Evolutionary conservation across 129 eudicot genomes (phyloP).

Genomic region (Artemisia argyi): DNA sequence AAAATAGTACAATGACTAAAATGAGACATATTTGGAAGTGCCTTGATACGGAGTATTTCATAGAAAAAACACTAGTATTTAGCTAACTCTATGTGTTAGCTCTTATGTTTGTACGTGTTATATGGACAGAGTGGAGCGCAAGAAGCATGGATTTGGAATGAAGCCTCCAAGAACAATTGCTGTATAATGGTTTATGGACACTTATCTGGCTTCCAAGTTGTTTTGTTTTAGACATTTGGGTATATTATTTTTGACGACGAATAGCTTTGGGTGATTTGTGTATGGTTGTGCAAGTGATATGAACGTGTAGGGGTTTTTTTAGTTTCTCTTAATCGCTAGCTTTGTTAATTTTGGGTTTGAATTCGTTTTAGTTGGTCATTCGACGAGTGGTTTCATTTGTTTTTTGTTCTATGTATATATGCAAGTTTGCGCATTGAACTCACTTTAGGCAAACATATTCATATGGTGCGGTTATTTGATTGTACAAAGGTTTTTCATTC

Average conservation of each 20-base stretch:
- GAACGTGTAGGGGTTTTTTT: conserved; percentile 6
- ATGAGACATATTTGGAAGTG: neutral
- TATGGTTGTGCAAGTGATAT: conserved; percentile 13
- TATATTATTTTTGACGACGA: conserved; percentile 12
- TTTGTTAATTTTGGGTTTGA: conserved; percentile 18
- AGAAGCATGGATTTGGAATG: conserved; percentile 95
- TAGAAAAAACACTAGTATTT: no score
- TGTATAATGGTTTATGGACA: conserved; percentile 13
- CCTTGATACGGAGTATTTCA: no score
- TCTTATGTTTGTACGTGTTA: neutral
- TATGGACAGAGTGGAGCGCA: conserved; percentile 69
- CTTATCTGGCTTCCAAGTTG: neutral
- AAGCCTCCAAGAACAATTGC: conserved; percentile 50
- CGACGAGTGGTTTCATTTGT: neutral
- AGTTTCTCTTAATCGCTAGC: neutral
- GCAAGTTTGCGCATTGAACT: neutral
- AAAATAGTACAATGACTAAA: neutral
- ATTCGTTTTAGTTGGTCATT: conserved; percentile 6
- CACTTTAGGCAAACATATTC: neutral
- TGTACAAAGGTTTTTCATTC: no score
- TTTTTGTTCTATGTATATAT: neutral
- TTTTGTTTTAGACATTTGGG: conserved; percentile 10
- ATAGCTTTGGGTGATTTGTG: conserved; percentile 23
- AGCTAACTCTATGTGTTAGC: no score
- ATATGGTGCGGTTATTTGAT: neutral